Evolutionary conservation across 495 filamentous ascomycete species (phyloP).

Genomic region (Penicillium canescens): DNA sequence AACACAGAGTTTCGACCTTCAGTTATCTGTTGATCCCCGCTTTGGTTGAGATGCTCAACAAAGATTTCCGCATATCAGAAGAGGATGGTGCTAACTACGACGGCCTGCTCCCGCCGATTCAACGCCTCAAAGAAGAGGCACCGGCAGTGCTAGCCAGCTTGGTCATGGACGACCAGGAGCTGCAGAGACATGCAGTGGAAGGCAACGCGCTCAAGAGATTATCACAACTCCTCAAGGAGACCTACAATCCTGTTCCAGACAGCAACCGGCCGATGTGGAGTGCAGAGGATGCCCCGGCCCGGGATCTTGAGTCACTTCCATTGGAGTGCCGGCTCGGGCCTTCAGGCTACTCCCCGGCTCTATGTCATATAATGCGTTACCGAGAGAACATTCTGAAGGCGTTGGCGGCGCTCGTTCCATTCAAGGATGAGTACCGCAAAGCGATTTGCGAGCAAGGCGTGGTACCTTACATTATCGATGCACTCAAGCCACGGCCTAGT

Average conservation of each 20-base stretch:
- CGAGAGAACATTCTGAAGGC: constrained; percentile 78
- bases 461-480: constrained; percentile 78
- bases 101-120: constrained; percentile 37
- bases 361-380: constrained; percentile 73
- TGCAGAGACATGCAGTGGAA: constrained; percentile 83
- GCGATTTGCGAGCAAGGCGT: constrained; percentile 77
- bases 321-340: constrained; percentile 51
- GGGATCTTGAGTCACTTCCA: constrained; percentile 21
- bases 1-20: constrained; percentile 60
- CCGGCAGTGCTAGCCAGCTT: constrained; percentile 75
- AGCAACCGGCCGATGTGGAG: constrained; percentile 41
- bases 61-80: constrained; percentile 47
- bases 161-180: constrained; percentile 68
- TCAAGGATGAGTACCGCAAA: constrained; percentile 85
- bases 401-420: constrained; percentile 72
- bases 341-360: constrained; percentile 59
- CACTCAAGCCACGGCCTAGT: constrained; percentile 61
- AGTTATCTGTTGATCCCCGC: constrained; percentile 70
- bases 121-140: constrained; percentile 63
- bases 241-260: constrained; percentile 50
- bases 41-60: constrained; percentile 68
- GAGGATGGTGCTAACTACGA: constrained; percentile 40
- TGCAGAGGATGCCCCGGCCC: constrained; percentile 29
- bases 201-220: constrained; percentile 71
- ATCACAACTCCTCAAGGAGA: constrained; percentile 75